phyloP scores from a whole-genome alignment of 176 grass and related monocot species.

The Musa acuminata region DNA sequence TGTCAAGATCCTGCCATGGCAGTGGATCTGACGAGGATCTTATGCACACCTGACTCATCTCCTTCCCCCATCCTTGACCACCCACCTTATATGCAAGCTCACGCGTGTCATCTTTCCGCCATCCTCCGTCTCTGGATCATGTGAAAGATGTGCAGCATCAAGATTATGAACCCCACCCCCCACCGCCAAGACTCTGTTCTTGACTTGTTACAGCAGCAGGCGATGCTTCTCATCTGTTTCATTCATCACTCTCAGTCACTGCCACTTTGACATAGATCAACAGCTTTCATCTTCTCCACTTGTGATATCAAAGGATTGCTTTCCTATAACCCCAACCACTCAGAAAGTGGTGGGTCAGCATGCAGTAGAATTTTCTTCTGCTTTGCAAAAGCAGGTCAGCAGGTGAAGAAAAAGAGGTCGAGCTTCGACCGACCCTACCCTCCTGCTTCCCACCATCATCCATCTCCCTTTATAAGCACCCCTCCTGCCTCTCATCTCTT shows the following conservation, averaged over 20 bases:
- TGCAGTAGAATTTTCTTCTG: not conserved
- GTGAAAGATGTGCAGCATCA: too few relatives aligned
- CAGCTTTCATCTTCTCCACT: not conserved
- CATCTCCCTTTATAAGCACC: not conserved
- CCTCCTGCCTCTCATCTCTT: not conserved
- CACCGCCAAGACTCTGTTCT: too few relatives aligned
- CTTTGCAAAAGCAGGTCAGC: not conserved
- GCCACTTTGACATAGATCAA: not conserved
- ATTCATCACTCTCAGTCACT: not conserved
- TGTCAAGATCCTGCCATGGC: not conserved
- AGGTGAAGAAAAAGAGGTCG: not conserved
- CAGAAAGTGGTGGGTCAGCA: too few relatives aligned
- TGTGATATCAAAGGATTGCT: too few relatives aligned
- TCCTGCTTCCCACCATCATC: not conserved
- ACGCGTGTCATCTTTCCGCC: not conserved
- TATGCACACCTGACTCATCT: slow-evolving; percentile 2
- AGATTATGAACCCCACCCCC: too few relatives aligned
- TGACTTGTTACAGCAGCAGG: too few relatives aligned
- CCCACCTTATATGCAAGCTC: not conserved
- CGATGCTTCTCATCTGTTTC: not conserved
- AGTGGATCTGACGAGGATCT: slow-evolving; percentile 1
- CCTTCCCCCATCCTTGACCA: too few relatives aligned
- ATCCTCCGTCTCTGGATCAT: too few relatives aligned
- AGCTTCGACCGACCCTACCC: too few relatives aligned
- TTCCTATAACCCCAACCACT: too few relatives aligned